Evolutionary conservation across 164 flowering plant genomes (phyloP), one percentile per base, ranked within the genome.

Genomic region (Kingdonia uniflora): DNA sequence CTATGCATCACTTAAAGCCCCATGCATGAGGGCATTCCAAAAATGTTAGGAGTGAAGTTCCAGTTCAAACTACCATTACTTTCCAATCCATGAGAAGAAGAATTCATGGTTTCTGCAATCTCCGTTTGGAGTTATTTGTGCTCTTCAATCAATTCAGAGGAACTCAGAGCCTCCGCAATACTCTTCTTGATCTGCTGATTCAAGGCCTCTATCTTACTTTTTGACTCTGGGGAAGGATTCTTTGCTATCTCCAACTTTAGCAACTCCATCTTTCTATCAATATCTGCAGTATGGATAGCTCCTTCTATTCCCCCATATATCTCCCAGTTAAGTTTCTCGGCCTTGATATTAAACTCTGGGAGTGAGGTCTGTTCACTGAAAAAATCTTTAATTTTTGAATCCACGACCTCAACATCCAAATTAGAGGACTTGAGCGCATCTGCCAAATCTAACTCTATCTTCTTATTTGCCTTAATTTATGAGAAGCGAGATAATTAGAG

Each of bases 141-240:
- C 64, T 79, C 78, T 59, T 71, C 75, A 48, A 64, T 58, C 51
- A 81, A 57, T 40, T 45, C 74, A 8, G 80, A 62, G 26, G 74
- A 71, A 42, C 58, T 61, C 51, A 84, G 3, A 38, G 73, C 77
- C 49, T 74, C 81, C 6, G 60, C 77, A 52, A 86, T 68, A 42
- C 53, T 73, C 59, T 73, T 69, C 71, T 69, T 82, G 41, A 85
- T 77, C 63, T 80, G 67, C 54, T 71, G 71, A 62, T n/a, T n/a
- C n/a, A n/a, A n/a, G n/a, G n/a, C n/a, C n/a, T n/a, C n/a, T n/a
- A n/a, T n/a, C n/a, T n/a, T n/a, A n/a, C n/a, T n/a, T n/a, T n/a
- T n/a, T n/a, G n/a, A n/a, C n/a, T n/a, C n/a, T n/a, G n/a, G n/a
- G 62, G 73, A 69, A 46, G 87, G 80, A 37, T 65, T 76, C 71